phyloP scores from a whole-genome alignment of 257 asterid genomes.

The Ilex asprella region DNA sequence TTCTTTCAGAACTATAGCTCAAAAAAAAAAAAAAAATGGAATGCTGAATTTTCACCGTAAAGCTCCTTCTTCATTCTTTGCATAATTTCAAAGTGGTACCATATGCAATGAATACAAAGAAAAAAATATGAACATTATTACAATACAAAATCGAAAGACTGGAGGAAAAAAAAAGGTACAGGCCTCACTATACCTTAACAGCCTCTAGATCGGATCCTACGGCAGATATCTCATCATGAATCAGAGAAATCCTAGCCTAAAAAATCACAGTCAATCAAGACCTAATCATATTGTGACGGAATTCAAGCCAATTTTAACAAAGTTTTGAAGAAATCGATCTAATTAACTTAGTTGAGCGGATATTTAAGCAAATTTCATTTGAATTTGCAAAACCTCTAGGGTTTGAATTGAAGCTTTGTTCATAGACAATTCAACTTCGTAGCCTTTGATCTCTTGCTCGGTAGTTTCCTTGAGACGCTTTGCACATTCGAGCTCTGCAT shows the following conservation, averaged over 20 bases:
- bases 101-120: not conserved
- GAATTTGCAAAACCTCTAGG: slow-evolving; percentile 38
- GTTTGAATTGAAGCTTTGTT: slow-evolving; percentile 54
- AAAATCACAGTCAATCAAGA: slow-evolving; percentile 10
- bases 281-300: not conserved
- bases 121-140: not conserved
- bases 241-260: slow-evolving; percentile 52
- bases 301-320: not conserved
- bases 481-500: slow-evolving; percentile 46
- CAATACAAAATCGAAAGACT: no score
- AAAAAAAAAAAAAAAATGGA: not conserved
- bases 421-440: slow-evolving; percentile 61
- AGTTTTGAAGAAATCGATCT: not conserved
- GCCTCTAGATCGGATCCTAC: slow-evolving; percentile 40
- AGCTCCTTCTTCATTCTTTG: slow-evolving; percentile 58
- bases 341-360: not conserved
- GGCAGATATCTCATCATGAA: slow-evolving; percentile 45
- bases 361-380: not conserved
- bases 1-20: no score
- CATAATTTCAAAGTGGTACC: slow-evolving; percentile 10
- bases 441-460: slow-evolving; percentile 69
- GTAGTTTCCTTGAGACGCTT: slow-evolving; percentile 52
- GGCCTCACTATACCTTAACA: slow-evolving; percentile 35
- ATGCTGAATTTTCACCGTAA: slow-evolving; percentile 27
- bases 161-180: no score